Conservation (phyloP, 768 basidiomycete species). For the Fomitopsis pulvina region DNA sequence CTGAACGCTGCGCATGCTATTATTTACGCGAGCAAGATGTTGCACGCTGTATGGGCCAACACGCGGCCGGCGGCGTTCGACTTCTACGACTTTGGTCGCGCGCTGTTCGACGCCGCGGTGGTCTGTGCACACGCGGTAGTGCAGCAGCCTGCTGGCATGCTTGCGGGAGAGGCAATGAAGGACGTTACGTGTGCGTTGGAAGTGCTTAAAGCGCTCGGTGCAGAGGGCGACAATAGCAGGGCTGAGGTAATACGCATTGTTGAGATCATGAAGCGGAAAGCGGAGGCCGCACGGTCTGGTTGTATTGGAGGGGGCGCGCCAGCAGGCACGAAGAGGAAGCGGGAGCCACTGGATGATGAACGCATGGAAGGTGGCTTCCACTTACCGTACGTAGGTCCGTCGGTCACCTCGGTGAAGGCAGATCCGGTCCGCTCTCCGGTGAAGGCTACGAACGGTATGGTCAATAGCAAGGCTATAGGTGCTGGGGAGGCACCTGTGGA, state of each 20-base stretch:
- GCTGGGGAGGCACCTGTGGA: not conserved
- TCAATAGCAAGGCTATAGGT: not conserved
- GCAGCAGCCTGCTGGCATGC: constrained; percentile 41
- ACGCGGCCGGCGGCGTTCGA: constrained; percentile 42
- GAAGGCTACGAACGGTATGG: constrained; percentile 1
- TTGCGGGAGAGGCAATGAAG: constrained; percentile 41
- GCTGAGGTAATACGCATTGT: constrained; percentile 34
- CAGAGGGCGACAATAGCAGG: constrained; percentile 26
- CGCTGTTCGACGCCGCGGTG: constrained; percentile 61
- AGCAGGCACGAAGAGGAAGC: constrained; percentile 38
- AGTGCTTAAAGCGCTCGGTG: constrained; percentile 30
- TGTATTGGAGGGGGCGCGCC: constrained; percentile 10
- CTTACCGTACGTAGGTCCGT: constrained; percentile 35
- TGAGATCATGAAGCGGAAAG: constrained; percentile 34
- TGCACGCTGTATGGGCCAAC: constrained; percentile 35
- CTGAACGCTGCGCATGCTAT: constrained; percentile 63
- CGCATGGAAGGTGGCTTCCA: constrained; percentile 27
- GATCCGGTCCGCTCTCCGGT: constrained; percentile 9
- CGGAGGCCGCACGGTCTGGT: constrained; percentile 26
- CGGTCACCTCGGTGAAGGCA: constrained; percentile 23
- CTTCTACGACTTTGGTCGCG: constrained; percentile 53
- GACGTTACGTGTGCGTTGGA: constrained; percentile 39
- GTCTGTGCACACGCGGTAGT: constrained; percentile 59
- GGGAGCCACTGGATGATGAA: constrained; percentile 32
- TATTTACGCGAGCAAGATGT: constrained; percentile 41